Percentiles rank a stretch among this genome's conserved stretches.
These are phyloP conservation scores for Ophiostoma quercus DNA, from an alignment of 2,329 filamentous ascomycete species.

Conservation along the genomic window DNA sequence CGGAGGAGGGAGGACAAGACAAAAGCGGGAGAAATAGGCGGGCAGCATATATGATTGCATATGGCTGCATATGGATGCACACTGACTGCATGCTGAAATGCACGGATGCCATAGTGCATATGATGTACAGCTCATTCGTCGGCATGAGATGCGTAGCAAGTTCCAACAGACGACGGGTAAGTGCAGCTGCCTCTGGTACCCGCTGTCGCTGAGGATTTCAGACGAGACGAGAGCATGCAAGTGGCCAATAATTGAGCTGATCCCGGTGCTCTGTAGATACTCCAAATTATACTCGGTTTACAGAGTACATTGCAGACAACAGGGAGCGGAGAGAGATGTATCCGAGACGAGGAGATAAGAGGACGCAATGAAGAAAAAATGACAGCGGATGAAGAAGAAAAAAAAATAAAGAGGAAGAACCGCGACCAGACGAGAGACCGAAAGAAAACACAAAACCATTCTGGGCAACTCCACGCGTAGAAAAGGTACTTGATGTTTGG, in stretches of 20 bases:
- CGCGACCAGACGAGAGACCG: not conserved
- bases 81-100: not conserved
- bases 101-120: not conserved
- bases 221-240: not conserved
- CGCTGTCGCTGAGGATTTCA: not conserved
- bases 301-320: not conserved
- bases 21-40: slow-evolving; percentile 1
- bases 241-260: not conserved
- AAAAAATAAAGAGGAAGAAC: not conserved
- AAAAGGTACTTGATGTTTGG: not conserved
- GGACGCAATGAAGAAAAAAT: not conserved
- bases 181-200: not conserved
- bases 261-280: not conserved
- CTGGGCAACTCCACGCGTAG: not conserved
- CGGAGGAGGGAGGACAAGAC: not conserved
- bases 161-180: not conserved
- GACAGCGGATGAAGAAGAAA: not conserved
- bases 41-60: not conserved
- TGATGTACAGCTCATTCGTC: not conserved
- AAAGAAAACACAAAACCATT: not conserved
- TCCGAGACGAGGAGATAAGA: not conserved
- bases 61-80: not conserved
- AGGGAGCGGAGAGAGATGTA: not conserved
- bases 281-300: no score
- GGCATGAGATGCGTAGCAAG: not conserved